Base-by-base conservation (phyloP, 108 stramenopile genomes). In the Stephanodiscus minutulus region DNA sequence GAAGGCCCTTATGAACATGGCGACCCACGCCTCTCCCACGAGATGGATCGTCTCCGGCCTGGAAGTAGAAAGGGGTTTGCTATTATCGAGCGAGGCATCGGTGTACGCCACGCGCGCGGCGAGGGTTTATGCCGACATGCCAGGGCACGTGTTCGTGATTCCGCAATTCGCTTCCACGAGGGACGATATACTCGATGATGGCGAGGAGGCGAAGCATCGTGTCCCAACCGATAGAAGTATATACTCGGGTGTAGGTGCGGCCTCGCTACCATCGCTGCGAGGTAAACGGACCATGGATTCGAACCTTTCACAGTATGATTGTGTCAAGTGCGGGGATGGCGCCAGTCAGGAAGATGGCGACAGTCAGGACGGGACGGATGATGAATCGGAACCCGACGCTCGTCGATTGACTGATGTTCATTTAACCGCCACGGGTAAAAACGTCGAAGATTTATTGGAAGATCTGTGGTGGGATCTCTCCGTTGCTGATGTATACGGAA, bases 1-100 rank as follows among this genome's bases (percentile, higher is more conserved):
- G 7, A 96, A 93, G 63, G 85, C 88, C 6, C 68, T 96, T 22
- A 61, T 91, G 59, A 96, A 96, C 61, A 96, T 96, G 95, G 95
- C 92, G 5, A 72, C 77, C 5, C 85, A 89, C 62, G 87, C 85
- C 10, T 85, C 82, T 44, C 88, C 88, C 37, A 96, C 95, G 10
- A 60, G 95, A 68, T 96, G 89, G 88, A 79, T 91, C 17, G 53
- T 92, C 8, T 86, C 82, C 60, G 92, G 92, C 12, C 76, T 92
- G 35, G 87, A 96, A 74, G 31, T 92, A 27, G 91, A 96, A 64
- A 44, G 88, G 52, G 95, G 95, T 10, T 49, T 92, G 33, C 66
- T 86, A n/a, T 67, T 93, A 3, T 90, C 92, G 5, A 64, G 73
- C 50, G 95, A 93, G 52, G 76, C 86, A 44, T 78, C 81, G 0